Evolutionary conservation across 2,329 filamentous ascomycete species (phyloP), one percentile per base, ranked within the genome.

Genomic region (Fusarium chuoi): DNA sequence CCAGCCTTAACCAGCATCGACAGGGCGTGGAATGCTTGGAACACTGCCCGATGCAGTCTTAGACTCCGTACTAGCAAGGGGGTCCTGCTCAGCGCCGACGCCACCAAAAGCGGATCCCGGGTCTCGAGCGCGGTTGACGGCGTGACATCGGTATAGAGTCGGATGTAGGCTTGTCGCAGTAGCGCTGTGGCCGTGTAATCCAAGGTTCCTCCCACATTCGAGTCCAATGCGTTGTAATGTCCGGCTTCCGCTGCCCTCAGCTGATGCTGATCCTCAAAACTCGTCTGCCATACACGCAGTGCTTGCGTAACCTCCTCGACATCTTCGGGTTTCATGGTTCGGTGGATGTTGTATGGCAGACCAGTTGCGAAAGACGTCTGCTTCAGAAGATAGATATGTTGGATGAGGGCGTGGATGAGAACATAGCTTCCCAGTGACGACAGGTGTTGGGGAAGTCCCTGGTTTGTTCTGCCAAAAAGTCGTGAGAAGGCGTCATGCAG

Each of bases 371-470:
- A 86, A 0, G 87, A 89, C 0, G 89, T 90, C 76, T 92, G 89
- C 75, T 92, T 92, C 28, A 93, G 80, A 42, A 93, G 84, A 78
- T 91, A 94, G 22, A 94, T 91, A 70, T 93, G 91, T 75, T 94
- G 92, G 17, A 94, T 87, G 30, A 94, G 80, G 7, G 91, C 91
- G 76, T 94, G 91, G 7, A 94, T 91, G 39, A 94, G 84, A 13
- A 93, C 88, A 73, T 94, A 93, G 75, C 92, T 92, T 2, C 91
- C 92, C 12, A 93, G 81, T 0, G 90, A 89, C 0, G 89, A 89
- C 63, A 89, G 83, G 49, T 86, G 85, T 1, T 84, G 81, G 2
- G 86, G 85, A 2, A 87, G 83, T 0, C 83, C 84, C 69, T 88
- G 85, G 3, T 84, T 82, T 7, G 84, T 82, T 41, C 89, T 86